Base-by-base conservation (phyloP, 2,329 filamentous ascomycete species). In the Domatiomyces catenatus region DNA sequence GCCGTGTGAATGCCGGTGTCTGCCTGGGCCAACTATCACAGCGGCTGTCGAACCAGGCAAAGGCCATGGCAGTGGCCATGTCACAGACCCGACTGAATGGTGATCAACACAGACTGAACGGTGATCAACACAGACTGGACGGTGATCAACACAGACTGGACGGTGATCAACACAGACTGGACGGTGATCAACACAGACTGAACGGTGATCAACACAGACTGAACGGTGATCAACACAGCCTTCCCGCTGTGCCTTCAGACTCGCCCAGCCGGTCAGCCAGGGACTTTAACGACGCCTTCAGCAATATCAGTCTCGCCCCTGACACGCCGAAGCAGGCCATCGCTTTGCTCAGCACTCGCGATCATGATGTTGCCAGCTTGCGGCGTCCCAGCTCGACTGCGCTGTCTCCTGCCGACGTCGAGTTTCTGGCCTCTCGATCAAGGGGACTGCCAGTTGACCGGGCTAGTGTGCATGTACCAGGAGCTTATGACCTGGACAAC, bases 21-120 rank as follows among this genome's bases (percentile, higher is more conserved):
- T 62, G 65, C 42, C 55, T 70, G n/a, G 60, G 62, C 18, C 60
- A 65, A 46, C 51, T 67, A 17, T 63, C 64, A 32, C 62, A 67
- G 51, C 56, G 65, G 17, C 53, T 66, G 17, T 55, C 60, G 15
- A 48, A 52, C n/a, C 45, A 46, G 6, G 45, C 39, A 12, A 56
- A 52, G 47, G 56, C 52, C 18, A 48, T 51, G 47, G 54, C 52
- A 15, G 49, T 54, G 36, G 48, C 54, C 45, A 47, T 47, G 45
- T 26, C 45, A 8, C 20, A 32, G 45, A 1, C 20, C n/a, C 20
- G 12, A n/a, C 19, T 47, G 19, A n/a, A n/a, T 6, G 6, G 3
- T 24, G 3, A 24, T 24, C 22, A 24, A 24, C 22, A 24, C 22
- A 24, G 22, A 3, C 22, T 24, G 19, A n/a, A n/a, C 22, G 6